A percentile compares a stretch with the other conserved stretches of the same genome.
These are phyloP conservation scores for Ceratorhiza oryzae-sativae DNA, from an alignment of 1,284 basidiomycete genomes.

Conservation along the genomic window DNA sequence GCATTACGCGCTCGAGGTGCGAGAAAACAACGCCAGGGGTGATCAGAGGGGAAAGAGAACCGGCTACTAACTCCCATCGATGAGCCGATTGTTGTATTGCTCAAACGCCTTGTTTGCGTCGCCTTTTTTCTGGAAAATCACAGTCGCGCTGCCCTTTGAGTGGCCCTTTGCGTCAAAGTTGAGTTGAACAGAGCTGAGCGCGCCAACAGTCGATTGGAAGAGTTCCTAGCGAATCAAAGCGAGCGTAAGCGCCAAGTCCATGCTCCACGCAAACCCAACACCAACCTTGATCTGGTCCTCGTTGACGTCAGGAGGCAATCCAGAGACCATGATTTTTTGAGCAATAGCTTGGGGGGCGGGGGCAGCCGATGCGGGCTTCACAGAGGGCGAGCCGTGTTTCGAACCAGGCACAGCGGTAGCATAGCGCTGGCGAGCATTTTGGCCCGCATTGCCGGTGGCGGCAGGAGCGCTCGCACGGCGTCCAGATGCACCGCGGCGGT, in stretches of 20 bases:
- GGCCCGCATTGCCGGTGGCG: constrained; percentile 34
- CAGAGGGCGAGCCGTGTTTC: constrained; percentile 15
- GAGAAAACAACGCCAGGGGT: constrained; percentile 8
- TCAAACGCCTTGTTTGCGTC: constrained; percentile 92
- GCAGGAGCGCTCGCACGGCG: constrained; percentile 40
- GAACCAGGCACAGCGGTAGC: constrained; percentile 42
- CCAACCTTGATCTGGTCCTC: constrained; percentile 91
- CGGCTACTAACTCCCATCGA: constrained; percentile 97
- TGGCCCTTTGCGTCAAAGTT: constrained; percentile 86
- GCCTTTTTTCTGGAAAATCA: constrained; percentile 86
- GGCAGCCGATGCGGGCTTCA: constrained; percentile 31
- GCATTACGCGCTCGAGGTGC: constrained; percentile 7
- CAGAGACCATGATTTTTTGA: constrained; percentile 96
- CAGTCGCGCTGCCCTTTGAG: constrained; percentile 88
- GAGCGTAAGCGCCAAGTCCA: neutral
- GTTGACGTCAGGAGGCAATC: constrained; percentile 93
- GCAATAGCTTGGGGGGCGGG: constrained; percentile 54
- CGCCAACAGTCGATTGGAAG: constrained; percentile 90
- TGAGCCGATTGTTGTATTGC: constrained; percentile 97
- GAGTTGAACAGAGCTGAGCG: constrained; percentile 82
- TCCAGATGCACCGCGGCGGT: constrained; percentile 54
- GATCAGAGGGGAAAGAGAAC: constrained; percentile 5
- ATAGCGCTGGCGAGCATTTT: constrained; percentile 44
- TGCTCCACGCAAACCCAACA: constrained; percentile 36
- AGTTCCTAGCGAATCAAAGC: constrained; percentile 72